These are phyloP conservation scores for Gautieria morchelliformis DNA, from an alignment of 768 basidiomycete species.

Conservation along the genomic window DNA sequence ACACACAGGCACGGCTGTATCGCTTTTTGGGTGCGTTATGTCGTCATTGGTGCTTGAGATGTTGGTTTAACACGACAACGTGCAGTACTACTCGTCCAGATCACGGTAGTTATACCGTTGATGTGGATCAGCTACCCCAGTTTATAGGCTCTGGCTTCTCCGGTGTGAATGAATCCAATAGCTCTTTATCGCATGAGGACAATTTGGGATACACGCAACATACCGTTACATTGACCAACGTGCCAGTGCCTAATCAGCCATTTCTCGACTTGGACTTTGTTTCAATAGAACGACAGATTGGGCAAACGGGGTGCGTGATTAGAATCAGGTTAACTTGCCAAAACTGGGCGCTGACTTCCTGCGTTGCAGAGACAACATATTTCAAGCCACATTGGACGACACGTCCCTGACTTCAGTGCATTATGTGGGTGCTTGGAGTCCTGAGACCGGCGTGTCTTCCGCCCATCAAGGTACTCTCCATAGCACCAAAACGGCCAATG, in stretches of 20 bases:
- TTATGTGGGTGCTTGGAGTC: background rate
- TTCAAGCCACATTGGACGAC: background rate
- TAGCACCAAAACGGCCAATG: background rate
- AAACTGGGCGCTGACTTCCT: background rate
- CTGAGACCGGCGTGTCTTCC: background rate
- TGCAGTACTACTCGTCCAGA: background rate
- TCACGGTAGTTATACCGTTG: conserved; percentile 4
- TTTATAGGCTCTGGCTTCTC: background rate
- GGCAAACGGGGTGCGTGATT: background rate
- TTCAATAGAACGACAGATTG: conserved; percentile 1
- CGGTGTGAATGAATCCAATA: background rate
- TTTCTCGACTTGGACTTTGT: conserved; percentile 5
- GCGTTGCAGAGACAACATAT: background rate
- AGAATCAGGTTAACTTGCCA: background rate
- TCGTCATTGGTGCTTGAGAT: background rate
- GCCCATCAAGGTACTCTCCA: conserved; percentile 2
- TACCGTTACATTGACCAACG: conserved; percentile 1
- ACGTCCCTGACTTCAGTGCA: background rate
- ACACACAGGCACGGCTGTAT: background rate
- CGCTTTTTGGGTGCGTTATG: conserved; percentile 1
- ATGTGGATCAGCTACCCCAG: background rate
- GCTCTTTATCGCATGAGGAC: background rate
- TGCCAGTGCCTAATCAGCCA: background rate
- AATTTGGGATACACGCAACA: background rate
- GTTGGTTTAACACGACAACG: background rate